Percentiles rank a stretch among this genome's conserved stretches.
These are phyloP conservation scores for Colletotrichum sp. DNA, from an alignment of 2,329 filamentous ascomycete species.

Conservation along the genomic window DNA sequence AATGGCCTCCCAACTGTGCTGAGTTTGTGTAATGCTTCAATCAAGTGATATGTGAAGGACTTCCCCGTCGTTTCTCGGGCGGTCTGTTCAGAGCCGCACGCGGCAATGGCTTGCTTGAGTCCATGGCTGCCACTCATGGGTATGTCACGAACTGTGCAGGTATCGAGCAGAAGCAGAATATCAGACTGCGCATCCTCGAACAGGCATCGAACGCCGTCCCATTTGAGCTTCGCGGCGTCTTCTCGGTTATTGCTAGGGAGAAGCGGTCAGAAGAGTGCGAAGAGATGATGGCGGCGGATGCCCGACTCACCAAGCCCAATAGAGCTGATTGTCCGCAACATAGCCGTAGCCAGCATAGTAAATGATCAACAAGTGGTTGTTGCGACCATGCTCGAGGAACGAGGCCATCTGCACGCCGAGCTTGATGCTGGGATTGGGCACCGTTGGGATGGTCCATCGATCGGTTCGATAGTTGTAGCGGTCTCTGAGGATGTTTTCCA, in stretches of 20 bases:
- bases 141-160: conserved; percentile 61
- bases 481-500: conserved; percentile 64
- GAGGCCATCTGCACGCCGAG: conserved; percentile 64
- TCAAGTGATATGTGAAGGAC: conserved; percentile 64
- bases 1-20: conserved; percentile 56
- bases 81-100: conserved; percentile 59
- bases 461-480: conserved; percentile 66
- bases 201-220: conserved; percentile 66
- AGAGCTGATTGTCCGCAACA: conserved; percentile 63
- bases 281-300: not conserved
- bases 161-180: conserved; percentile 66
- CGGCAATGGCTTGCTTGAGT: conserved; percentile 67
- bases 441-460: conserved; percentile 65
- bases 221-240: conserved; percentile 66
- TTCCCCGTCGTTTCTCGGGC: conserved; percentile 48
- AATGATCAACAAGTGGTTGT: conserved; percentile 67
- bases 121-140: conserved; percentile 57
- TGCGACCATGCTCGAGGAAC: conserved; percentile 62
- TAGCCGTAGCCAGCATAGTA: conserved; percentile 70
- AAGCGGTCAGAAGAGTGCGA: conserved; percentile 37
- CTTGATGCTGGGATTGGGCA: conserved; percentile 64
- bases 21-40: conserved; percentile 60
- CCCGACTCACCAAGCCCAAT: conserved; percentile 68
- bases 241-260: conserved; percentile 57
- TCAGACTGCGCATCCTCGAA: conserved; percentile 69